Conservation (phyloP, 805 yeast species). For the Candida chilensis region DNA sequence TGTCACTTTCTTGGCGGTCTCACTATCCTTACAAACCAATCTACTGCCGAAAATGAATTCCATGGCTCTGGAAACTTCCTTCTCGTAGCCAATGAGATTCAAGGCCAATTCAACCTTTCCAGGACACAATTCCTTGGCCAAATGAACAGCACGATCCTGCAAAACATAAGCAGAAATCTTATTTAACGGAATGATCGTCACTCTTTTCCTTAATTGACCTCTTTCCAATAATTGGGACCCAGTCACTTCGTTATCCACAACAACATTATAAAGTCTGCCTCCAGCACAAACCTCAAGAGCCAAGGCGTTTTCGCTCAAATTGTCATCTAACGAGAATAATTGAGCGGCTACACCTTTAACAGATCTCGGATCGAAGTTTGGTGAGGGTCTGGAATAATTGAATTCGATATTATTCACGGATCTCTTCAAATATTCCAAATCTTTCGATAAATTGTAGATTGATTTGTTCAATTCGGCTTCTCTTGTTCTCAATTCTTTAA, state of each 20-base stretch:
- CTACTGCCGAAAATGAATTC: conserved; percentile 85
- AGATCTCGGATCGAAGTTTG: conserved; percentile 46
- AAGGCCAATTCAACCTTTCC: conserved; percentile 85
- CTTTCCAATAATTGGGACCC: conserved; percentile 77
- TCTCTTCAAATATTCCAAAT: conserved; percentile 49
- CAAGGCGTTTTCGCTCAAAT: conserved; percentile 50
- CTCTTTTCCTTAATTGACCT: conserved; percentile 73
- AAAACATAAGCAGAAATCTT: conserved; percentile 62
- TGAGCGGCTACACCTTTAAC: conserved; percentile 91
- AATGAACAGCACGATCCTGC: conserved; percentile 37
- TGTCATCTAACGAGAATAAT: conserved; percentile 54
- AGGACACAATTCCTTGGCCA: conserved; percentile 75
- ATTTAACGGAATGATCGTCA: conserved; percentile 87
- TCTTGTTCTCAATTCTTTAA: conserved; percentile 32
- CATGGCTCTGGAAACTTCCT: conserved; percentile 73
- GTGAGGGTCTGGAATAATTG: conserved; percentile 54
- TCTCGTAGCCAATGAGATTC: conserved; percentile 66
- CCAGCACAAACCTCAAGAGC: conserved; percentile 96
- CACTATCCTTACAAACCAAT: conserved; percentile 81
- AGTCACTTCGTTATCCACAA: conserved; percentile 79
- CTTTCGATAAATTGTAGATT: conserved; percentile 29
- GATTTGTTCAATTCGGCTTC: conserved; percentile 36
- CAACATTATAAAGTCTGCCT: conserved; percentile 78
- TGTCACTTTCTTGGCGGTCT: conserved; percentile 82
- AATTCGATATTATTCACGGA: conserved; percentile 70